Conservation (phyloP, 768 basidiomycete species). For the Lactarius pseudohatsudake region DNA sequence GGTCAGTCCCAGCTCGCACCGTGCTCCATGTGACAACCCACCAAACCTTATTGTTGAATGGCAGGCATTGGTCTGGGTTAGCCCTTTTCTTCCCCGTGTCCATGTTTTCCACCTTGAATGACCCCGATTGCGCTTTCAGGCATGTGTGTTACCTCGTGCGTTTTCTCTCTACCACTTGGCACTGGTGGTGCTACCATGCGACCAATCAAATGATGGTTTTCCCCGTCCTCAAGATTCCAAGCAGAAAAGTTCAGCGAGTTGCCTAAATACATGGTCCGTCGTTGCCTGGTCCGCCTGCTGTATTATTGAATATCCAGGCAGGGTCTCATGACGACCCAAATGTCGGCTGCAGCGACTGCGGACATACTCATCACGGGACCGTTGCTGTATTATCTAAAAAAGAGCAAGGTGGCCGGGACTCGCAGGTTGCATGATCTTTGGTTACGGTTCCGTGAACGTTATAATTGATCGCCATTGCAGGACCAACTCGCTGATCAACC, state of each 20-base stretch:
- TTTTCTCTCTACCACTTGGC: not conserved
- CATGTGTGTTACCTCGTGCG: slow-evolving; percentile 10
- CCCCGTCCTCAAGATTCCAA: not conserved
- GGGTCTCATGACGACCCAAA: slow-evolving; percentile 7
- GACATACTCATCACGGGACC: slow-evolving; percentile 17
- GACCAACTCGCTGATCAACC: slow-evolving; percentile 16
- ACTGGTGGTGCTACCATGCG: not conserved
- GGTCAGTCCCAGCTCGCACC: not conserved
- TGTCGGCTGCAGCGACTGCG: not conserved
- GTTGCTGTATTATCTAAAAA: slow-evolving; percentile 23
- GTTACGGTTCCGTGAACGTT: not conserved
- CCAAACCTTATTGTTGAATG: not conserved
- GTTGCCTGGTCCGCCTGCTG: no score
- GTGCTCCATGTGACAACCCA: not conserved
- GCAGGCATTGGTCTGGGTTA: slow-evolving; percentile 10
- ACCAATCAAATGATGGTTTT: not conserved
- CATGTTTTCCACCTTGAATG: not conserved
- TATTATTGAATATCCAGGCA: not conserved
- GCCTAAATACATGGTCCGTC: not conserved
- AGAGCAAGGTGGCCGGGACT: slow-evolving; percentile 4
- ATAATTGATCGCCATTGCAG: not conserved
- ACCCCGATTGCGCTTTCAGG: not conserved
- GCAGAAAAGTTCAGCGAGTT: not conserved
- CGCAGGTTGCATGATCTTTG: not conserved
- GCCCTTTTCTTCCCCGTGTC: not conserved